Evolutionary conservation across 768 basidiomycete species (phyloP).

Genomic region (Psilocybe azurescens): DNA sequence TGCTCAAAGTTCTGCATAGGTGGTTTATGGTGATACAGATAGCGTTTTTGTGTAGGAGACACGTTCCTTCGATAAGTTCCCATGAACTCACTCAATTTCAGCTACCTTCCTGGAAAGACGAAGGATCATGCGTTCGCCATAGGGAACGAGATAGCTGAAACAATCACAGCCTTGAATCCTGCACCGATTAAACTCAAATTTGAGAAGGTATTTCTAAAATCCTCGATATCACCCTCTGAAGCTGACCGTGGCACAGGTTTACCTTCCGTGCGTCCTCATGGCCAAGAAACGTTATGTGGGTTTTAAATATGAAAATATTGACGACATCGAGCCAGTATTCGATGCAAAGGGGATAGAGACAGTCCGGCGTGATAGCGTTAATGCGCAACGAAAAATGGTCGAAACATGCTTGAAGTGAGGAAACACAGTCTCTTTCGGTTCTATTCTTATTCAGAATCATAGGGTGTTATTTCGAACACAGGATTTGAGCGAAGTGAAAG

Average conservation of each 20-base stretch:
- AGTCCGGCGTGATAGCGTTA: slow-evolving; percentile 89
- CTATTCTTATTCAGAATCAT: neutral
- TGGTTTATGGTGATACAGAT: slow-evolving; percentile 98
- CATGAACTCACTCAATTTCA: slow-evolving; percentile 21
- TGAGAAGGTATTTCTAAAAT: slow-evolving; percentile 74
- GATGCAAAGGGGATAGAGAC: slow-evolving; percentile 99
- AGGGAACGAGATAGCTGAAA: slow-evolving; percentile 91
- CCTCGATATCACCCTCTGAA: neutral
- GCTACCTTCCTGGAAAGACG: slow-evolving; percentile 85
- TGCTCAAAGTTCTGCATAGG: slow-evolving; percentile 38
- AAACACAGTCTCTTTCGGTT: neutral
- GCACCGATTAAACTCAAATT: slow-evolving; percentile 95
- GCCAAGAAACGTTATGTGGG: slow-evolving; percentile 99
- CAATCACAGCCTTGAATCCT: slow-evolving; percentile 86
- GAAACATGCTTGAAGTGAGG: slow-evolving; percentile 86
- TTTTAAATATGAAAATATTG: slow-evolving; percentile 88
- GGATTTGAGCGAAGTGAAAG: slow-evolving; percentile 88
- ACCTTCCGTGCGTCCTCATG: slow-evolving; percentile 92
- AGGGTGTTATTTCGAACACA: slow-evolving; percentile 92
- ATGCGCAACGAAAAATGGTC: slow-evolving; percentile 91
- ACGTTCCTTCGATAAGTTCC: neutral
- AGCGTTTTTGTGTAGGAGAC: slow-evolving; percentile 78
- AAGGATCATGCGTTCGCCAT: slow-evolving; percentile 94
- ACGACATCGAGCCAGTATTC: slow-evolving; percentile 79
- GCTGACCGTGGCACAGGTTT: slow-evolving; percentile 71